phyloP scores from a whole-genome alignment of 306 rosid species.

The Spatholobus suberectus region DNA sequence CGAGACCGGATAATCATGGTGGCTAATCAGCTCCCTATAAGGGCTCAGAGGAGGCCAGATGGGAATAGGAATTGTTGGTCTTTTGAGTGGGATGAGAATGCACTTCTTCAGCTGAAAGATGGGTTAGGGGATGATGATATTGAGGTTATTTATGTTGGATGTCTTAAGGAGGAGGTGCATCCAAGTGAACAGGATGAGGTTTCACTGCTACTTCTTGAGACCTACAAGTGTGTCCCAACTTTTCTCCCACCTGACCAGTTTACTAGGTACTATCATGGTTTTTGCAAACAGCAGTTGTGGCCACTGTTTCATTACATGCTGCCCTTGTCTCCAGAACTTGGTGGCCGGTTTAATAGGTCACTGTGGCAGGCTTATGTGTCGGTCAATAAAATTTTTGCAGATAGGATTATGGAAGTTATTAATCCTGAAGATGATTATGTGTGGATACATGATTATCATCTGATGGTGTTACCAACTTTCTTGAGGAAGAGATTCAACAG shows the following conservation, averaged over 20 bases:
- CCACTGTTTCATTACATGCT: constrained; percentile 91
- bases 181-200: constrained; percentile 87
- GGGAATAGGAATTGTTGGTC: constrained; percentile 62
- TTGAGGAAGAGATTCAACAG: constrained; percentile 84
- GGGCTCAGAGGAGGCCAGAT: constrained; percentile 57
- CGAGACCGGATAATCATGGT: constrained; percentile 79
- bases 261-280: constrained; percentile 76
- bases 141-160: constrained; percentile 84
- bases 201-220: constrained; percentile 69
- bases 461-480: constrained; percentile 87
- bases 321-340: constrained; percentile 76
- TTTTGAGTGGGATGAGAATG: constrained; percentile 80
- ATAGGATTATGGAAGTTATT: constrained; percentile 88
- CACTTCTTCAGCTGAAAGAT: constrained; percentile 80
- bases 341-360: constrained; percentile 77
- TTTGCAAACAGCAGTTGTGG: constrained; percentile 85
- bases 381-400: constrained; percentile 82
- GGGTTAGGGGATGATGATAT: constrained; percentile 78
- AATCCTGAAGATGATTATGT: constrained; percentile 87
- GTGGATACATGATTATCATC: constrained; percentile 92
- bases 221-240: constrained; percentile 74
- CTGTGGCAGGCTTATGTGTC: constrained; percentile 87
- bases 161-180: constrained; percentile 73
- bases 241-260: constrained; percentile 73
- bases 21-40: constrained; percentile 82